A percentile compares a stretch with the other conserved stretches of the same genome.
These are phyloP conservation scores for Hordeum pubiflorum DNA, from an alignment of 202 grass and related monocot genomes.

Conservation along the genomic window DNA sequence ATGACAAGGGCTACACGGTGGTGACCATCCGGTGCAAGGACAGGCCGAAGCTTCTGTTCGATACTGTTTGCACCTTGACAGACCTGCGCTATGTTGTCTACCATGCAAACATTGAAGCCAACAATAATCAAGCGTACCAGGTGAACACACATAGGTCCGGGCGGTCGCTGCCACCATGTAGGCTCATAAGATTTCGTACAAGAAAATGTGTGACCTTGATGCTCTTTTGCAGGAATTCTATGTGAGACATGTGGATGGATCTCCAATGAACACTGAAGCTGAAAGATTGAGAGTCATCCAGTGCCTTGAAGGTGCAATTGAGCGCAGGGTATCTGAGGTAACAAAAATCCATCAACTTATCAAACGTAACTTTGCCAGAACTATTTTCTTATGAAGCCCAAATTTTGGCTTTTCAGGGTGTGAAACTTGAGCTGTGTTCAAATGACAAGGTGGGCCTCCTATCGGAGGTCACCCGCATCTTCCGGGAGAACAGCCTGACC, in stretches of 20 bases:
- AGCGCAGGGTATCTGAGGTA: constrained; percentile 80
- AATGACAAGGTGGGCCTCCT: constrained; percentile 62
- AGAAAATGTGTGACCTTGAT: not conserved
- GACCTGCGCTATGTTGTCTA: constrained; percentile 77
- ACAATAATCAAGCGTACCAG: constrained; percentile 59
- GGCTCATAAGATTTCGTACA: not conserved
- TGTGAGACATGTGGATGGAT: constrained; percentile 73
- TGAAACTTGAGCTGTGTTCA: constrained; percentile 76
- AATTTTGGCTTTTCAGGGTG: constrained; percentile 32
- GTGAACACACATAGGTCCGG: constrained; percentile 19
- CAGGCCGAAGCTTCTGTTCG: constrained; percentile 75
- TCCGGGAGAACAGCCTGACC: constrained; percentile 70
- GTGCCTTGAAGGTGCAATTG: constrained; percentile 78
- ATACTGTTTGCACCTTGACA: constrained; percentile 80
- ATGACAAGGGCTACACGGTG: constrained; percentile 75
- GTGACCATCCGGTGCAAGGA: constrained; percentile 82
- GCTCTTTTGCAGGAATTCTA: constrained; percentile 55
- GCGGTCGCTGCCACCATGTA: not conserved
- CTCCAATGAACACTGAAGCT: constrained; percentile 56
- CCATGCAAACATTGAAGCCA: constrained; percentile 72
- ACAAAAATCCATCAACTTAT: not conserved
- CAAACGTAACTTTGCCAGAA: not conserved
- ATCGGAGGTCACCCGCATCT: constrained; percentile 75
- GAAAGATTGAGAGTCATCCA: constrained; percentile 64
- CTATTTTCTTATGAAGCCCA: not conserved